Base-by-base conservation (phyloP, 2,329 filamentous ascomycete species). In the Nemania abortiva region DNA sequence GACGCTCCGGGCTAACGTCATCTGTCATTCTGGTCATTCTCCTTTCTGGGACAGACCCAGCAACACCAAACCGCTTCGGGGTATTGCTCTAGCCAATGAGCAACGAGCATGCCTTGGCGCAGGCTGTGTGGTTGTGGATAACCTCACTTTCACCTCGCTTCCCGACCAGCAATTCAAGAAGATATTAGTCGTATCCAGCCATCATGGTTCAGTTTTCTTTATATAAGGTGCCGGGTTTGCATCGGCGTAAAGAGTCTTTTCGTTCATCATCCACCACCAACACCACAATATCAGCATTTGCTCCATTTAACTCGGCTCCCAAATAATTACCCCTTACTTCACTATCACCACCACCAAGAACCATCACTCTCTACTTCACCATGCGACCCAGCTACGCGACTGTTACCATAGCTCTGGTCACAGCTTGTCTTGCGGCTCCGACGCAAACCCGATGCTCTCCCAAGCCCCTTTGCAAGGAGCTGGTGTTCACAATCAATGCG, bases 1-100 rank as follows among this genome's bases (percentile, higher is more conserved):
- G 31, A 34, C 31, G 9, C 31, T 4, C 31, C 31, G 31, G 31
- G 31, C 9, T 34, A 34, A 34, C 31, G 31, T 34, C n/a, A 50
- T n/a, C 13, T 45, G 39, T 45, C 13, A 45, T 45, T 45, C 39
- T 45, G 39, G 39, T 45, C 39, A 45, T 45, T 45, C 39, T 45
- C 39, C 13, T 15, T 45, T 45, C 39, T 45, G 39, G 39, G 39
- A 45, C 39, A 11, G 39, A 45, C 13, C 39, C 47, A 50, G 47
- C 47, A 50, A 20, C 47, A 50, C 47, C 11, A 50, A 50, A 24
- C 47, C 22, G 47, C 22, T 50, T 50, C 20, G 47, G 47, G 47
- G 47, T 24, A 50, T 50, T 50, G 47, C 47, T 50, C 47, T 50
- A 50, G 47, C 47, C 47, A 50, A 50, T 50, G 47, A 50, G 47